Evolutionary conservation across 371 early-diverging fungal genomes (phyloP).

Genomic region (Funneliformis caledonium): DNA sequence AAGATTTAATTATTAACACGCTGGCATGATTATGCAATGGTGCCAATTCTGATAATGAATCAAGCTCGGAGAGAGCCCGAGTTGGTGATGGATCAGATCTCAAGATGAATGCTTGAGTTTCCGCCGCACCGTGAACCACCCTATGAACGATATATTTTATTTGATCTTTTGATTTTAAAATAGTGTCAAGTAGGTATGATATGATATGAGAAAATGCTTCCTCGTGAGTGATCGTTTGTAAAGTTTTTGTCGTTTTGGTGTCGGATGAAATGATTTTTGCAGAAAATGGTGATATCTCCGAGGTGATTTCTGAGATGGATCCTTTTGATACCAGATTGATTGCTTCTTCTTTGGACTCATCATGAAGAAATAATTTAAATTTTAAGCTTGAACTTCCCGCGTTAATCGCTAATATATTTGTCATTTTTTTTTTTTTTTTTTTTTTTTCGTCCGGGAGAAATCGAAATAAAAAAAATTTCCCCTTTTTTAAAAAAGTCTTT

Average conservation of each 20-base stretch:
- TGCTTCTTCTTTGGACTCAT: neutral
- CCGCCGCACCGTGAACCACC: neutral
- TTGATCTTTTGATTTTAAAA: neutral
- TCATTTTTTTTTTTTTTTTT: neutral
- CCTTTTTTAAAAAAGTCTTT: too few species aligned
- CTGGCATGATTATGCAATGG: constrained; percentile 46
- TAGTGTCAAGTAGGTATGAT: neutral
- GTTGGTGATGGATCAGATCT: neutral
- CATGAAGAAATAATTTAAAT: neutral
- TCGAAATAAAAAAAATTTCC: too few species aligned
- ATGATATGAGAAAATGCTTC: neutral
- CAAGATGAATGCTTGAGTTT: neutral
- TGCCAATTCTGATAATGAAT: constrained; percentile 45
- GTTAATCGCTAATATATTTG: neutral
- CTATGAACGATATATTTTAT: constrained; percentile 14
- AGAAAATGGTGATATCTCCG: neutral
- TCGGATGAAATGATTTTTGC: neutral
- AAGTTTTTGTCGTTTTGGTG: neutral
- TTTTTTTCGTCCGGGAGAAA: too few species aligned
- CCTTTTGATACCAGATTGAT: constrained; percentile 9
- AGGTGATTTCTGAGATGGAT: neutral
- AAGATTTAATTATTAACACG: constrained; percentile 37
- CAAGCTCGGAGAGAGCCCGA: constrained; percentile 10
- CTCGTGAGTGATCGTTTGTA: neutral
- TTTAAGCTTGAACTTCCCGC: constrained; percentile 15